Base-by-base conservation (phyloP, 1,284 basidiomycete genomes). In the Pisolithus thermaeus region DNA sequence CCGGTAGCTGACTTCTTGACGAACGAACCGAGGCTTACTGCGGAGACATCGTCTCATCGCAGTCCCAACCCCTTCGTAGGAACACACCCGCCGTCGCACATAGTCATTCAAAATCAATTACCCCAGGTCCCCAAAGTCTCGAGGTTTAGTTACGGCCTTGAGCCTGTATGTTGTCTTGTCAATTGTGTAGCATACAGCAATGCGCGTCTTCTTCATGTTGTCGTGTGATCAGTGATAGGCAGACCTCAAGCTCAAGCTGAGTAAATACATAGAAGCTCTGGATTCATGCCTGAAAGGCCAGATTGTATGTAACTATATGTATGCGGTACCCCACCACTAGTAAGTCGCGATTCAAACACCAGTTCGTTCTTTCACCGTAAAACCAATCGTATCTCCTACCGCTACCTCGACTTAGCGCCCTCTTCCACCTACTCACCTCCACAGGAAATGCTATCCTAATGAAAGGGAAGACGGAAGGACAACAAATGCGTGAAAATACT, bases 341-440 rank as follows among this genome's bases (percentile, higher is more conserved):
- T 5, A 7, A 11, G 20, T 25, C 14, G 4, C 25, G 12, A 42
- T 23, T 11, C 4, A 30, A 30, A 23, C 23, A 37, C 14, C 6
- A 37, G 11, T 38, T 20, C 9, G 38, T 43, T 42, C 18, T 27
- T 42, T 43, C 44, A 44, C 32, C 22, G 11, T n/a, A 40, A 40
- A 40, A 41, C 50, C 38, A 43, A 9, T 46, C 52, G 23, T 42
- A 36, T 20, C 44, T 38, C 40, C 62, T 52, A 58, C 52, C 54
- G 16, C 60, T 52, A 23, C 56, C 52, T 59, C 66, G 1, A 50
- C 65, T 59, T 47, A 79, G 70, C 72, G 83, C 84, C 84, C 84
- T 87, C 85, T 87, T 80, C 72, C 71, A 72, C 72, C 70, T 72
- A 61, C 83, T 68, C 78, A 72, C 83, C 82, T 78, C 77, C 76